phyloP scores from a whole-genome alignment of 202 grass and related monocot genomes.

The Dendrocalamus latiflorus region DNA sequence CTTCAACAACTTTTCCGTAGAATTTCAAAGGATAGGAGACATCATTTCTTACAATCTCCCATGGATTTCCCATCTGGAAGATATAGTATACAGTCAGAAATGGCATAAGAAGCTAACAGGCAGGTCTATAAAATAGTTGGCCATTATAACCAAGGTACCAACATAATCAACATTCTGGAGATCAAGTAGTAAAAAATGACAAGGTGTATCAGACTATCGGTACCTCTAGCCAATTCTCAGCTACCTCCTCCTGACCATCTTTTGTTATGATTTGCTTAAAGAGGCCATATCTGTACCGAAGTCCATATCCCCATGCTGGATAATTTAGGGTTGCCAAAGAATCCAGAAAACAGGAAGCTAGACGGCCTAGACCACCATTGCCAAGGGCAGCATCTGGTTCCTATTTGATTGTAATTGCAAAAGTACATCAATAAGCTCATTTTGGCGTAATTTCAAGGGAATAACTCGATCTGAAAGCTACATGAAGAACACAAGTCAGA shows the following conservation, averaged over 20 bases:
- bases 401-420: too few species aligned
- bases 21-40: slow-evolving; percentile 88
- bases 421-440: too few species aligned
- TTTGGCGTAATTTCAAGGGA: too few species aligned
- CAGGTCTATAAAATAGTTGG: slow-evolving; percentile 2
- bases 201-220: background rate
- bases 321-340: slow-evolving; percentile 93
- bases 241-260: slow-evolving; percentile 91
- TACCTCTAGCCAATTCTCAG: slow-evolving; percentile 97
- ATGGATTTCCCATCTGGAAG: too few species aligned
- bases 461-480: too few species aligned
- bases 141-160: background rate
- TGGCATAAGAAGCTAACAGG: slow-evolving; percentile 8
- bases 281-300: slow-evolving; percentile 87
- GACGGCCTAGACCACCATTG: slow-evolving; percentile 79
- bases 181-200: slow-evolving; percentile 6
- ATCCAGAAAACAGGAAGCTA: slow-evolving; percentile 99
- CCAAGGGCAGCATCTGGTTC: too few species aligned
- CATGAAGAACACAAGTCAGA: too few species aligned
- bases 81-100: slow-evolving; percentile 23
- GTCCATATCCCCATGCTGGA: slow-evolving; percentile 98
- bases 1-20: slow-evolving; percentile 88
- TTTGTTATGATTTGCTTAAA: slow-evolving; percentile 97
- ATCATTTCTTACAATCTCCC: slow-evolving; percentile 97
- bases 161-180: slow-evolving; percentile 24